Evolutionary conservation across 148 eudicot species (phyloP), one percentile per base, ranked within the genome.

Genomic region (Dysphania ambrosioides): DNA sequence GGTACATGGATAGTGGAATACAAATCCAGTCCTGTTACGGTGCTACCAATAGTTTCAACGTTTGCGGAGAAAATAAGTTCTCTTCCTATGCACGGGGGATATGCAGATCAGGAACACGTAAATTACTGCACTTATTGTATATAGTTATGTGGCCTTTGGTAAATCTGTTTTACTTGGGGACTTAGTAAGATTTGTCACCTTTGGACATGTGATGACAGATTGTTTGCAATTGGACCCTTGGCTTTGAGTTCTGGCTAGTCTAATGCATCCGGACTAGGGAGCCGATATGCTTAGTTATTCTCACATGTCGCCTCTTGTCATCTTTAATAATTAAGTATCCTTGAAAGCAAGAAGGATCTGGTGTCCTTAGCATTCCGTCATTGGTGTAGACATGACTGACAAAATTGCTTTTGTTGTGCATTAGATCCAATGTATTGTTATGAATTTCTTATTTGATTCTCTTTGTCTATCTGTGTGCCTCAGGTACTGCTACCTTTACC

Each of bases 401-500:
- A 47, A 47, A 15, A 13, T 16, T 47, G 21, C 53, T 13, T 47
- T 47, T 47, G 19, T 47, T 47, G 13, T 24, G 32, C 16, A 27
- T 38, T 38, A 3, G 36, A 26, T 60, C 66, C 2, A 13, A 44
- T 19, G 4, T 21, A 5, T 13, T 30, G 24, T 5, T 63, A 0
- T 60, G n/a, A 0, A 27, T 19, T 30, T 34, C 13, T 24, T 66
- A 42, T n/a, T 66, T 66, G 23, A 71, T 66, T 67, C 77, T 30
- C n/a, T 31, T 16, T 70, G n/a, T 11, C 32, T 21, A 6, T 56
- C 6, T 61, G 23, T 81, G 29, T 83, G 32, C 41, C 68, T 76
- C 82, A 92, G 97, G 97, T 77, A 90, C 91, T 79, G 97, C 89
- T 29, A 83, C 78, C 66, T 84, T 95, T 85, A 88, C 96, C 47